Base-by-base conservation (phyloP, 2,329 filamentous ascomycete species). In the Akanthomyces dipterigenus region DNA sequence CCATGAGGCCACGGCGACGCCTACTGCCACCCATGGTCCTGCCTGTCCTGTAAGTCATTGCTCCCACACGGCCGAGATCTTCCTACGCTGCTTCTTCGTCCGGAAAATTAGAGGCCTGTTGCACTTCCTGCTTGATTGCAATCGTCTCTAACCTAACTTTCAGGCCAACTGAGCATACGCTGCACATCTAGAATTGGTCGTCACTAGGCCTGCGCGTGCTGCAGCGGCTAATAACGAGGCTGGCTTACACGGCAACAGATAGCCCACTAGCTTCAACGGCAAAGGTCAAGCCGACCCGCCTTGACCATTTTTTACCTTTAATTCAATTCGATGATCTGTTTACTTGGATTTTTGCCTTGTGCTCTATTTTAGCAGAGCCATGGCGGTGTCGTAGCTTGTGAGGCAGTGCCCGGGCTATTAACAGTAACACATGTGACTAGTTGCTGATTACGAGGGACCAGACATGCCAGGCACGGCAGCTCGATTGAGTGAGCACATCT, bases 21-120 rank as follows among this genome's bases (percentile, higher is more conserved):
- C 55, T 12, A 63, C 64, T 6, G 51, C 60, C 2, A 60, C 46
- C 20, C 48, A 50, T 24, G 57, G 48, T 9, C 55, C 55, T 12
- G 48, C 48, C 38, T 60, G 57, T 40, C 57, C 8, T 53, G 55
- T 50, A 58, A 50, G 46, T 49, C 34, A 16, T 54, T 7, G 26
- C 36, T 38, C 12, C 16, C 14, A 5, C 14, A 16, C 3, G 12
- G 36, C 36, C 14, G 36, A 4, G 36, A 14, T 38, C 12, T 16
- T 14, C 14, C 36, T 14, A 16, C 14, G 36, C 36, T 9, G 9
- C 12, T 1, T 34, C 36, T 14, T 38, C 16, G 36, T 38, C 36
- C 14, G 9, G 7, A 16, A 11, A 34, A 16, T 16, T 3, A 16
- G 12, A 16, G 1, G 1, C 36, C 16, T 16, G 12, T 14, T 16